phyloP scores from a whole-genome alignment of 1,284 basidiomycete genomes.

The Porogramme epimiltina region DNA sequence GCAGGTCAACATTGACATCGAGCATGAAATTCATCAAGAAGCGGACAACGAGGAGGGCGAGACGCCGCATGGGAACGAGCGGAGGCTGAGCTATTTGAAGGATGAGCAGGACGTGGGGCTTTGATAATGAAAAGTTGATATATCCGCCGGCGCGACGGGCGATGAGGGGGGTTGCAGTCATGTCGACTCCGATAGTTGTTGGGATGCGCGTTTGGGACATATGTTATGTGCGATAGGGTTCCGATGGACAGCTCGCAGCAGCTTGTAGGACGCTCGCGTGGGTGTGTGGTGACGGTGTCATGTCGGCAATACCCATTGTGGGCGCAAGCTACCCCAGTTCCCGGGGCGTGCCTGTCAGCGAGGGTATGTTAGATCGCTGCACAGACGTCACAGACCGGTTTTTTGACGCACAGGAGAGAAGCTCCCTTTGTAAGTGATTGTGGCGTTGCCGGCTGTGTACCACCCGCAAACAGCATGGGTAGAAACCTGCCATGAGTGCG shows the following conservation, averaged over 20 bases:
- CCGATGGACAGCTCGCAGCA: slow-evolving; percentile 1
- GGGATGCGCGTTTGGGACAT: no score
- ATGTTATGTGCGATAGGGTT: not conserved
- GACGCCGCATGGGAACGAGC: not conserved
- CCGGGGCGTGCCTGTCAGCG: not conserved
- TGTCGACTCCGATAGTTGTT: no score
- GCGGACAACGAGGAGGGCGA: not conserved
- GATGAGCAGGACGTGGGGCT: not conserved
- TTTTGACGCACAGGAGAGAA: no score
- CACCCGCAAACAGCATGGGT: not conserved
- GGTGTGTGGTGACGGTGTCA: not conserved
- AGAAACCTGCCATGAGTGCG: not conserved
- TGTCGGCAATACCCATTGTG: not conserved
- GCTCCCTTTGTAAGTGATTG: no score
- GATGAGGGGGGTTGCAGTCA: no score
- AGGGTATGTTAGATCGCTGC: no score
- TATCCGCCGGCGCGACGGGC: no score
- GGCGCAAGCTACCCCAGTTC: not conserved
- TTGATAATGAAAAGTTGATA: not conserved
- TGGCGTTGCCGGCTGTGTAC: not conserved
- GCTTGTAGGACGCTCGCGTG: not conserved
- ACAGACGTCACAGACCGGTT: no score
- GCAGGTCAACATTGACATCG: slow-evolving; percentile 11
- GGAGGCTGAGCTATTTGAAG: not conserved
- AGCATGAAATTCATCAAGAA: slow-evolving; percentile 12